Evolutionary conservation across 2,329 filamentous ascomycete species (phyloP), one percentile per base, ranked within the genome.

Genomic region (Fusarium sp.): DNA sequence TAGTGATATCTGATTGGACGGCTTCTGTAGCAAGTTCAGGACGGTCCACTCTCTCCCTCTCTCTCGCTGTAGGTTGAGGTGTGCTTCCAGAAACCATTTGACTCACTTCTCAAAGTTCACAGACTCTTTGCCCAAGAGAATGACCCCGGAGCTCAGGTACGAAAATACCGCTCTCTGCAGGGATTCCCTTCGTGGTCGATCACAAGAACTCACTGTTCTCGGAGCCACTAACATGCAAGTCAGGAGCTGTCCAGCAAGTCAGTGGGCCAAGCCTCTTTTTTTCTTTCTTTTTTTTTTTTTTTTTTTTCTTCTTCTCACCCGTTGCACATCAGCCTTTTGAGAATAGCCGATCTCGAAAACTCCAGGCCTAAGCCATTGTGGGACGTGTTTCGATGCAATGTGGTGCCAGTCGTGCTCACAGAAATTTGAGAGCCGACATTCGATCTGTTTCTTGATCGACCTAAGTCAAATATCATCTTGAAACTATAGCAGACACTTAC

Each of bases 71-170:
- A 37, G 34, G 52, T 59, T 49, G 67, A 74, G 73, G 73, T 60
- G 73, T 75, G 65, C 71, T 75, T 75, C 73, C 73, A 75, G 71
- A 75, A 75, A 68, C 71, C 44, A 53, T 63, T 61, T 55, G 42
- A 56, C 54, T 61, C 55, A 61, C 56, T 56, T 46, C 37, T 57
- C 48, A 58, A 42, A 41, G 32, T 52, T 37, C 32, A 27, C 25
- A 41, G 18, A n/a, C n/a, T 37, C 34, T 25, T 51, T 25, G 20
- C 30, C 22, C 30, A n/a, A 51, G 22, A 25, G 22, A 51, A 37
- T 16, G 30, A 13, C 30, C 48, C 22, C 29, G 24, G 30, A 52
- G 55, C 45, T 37, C 57, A 64, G 64, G 70, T 72, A 69, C 64
- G 65, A 72, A 64, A 70, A 69, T 65, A 55, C 68, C 61, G 69